These are phyloP conservation scores for Diaporthe longicolla DNA, from an alignment of 2,329 filamentous ascomycete genomes.

Conservation along the genomic window DNA sequence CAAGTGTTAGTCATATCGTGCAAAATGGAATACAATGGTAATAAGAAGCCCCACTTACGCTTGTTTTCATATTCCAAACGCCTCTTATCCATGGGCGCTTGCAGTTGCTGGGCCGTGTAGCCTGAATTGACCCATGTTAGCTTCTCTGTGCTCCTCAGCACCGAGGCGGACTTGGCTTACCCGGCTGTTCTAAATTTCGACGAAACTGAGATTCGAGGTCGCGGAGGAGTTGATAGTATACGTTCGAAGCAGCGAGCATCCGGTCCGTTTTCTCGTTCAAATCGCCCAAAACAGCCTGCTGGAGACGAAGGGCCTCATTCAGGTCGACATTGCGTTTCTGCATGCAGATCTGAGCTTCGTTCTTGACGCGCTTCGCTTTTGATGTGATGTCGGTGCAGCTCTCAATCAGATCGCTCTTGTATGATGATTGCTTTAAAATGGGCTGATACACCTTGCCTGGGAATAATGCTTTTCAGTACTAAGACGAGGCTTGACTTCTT, in stretches of 20 bases:
- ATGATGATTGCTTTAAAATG: constrained; percentile 15
- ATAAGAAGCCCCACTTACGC: neutral
- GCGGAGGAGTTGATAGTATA: neutral
- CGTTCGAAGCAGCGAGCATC: neutral
- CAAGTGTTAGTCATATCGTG: neutral
- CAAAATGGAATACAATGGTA: rapidly evolving
- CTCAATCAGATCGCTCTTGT: neutral
- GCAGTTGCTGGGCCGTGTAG: neutral
- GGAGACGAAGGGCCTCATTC: neutral
- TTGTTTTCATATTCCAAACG: neutral
- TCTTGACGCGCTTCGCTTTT: neutral
- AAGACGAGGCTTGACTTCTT: neutral
- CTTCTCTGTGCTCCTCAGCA: neutral
- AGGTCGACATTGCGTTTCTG: neutral
- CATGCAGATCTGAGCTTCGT: constrained; percentile 9
- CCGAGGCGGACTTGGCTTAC: neutral
- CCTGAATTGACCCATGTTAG: neutral
- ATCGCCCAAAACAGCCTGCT: neutral
- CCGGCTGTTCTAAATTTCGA: neutral
- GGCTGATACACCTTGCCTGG: constrained; percentile 5
- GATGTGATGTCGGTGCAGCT: neutral
- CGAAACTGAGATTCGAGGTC: neutral
- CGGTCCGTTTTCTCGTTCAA: neutral
- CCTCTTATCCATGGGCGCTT: neutral
- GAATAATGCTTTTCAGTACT: neutral